Evolutionary conservation across 2,329 filamentous ascomycete genomes (phyloP).

Genomic region (Aureobasidium sp.): DNA sequence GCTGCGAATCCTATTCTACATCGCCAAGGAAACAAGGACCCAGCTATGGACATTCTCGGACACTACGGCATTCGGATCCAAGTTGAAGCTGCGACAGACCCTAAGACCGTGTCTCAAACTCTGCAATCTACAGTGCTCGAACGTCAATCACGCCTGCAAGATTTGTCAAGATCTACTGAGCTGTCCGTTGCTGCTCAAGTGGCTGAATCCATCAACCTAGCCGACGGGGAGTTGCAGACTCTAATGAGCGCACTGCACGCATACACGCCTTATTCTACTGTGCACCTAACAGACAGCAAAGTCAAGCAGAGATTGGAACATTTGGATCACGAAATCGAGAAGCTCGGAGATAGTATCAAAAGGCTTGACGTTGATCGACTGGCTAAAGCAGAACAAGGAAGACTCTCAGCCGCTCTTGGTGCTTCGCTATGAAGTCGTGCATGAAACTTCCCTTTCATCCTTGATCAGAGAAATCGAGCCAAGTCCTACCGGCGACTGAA

Average conservation of each 20-base stretch:
- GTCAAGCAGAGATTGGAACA: conserved; percentile 35
- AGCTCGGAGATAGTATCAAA: conserved; percentile 40
- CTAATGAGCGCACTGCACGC: conserved; percentile 42
- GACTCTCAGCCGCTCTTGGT: conserved; percentile 23
- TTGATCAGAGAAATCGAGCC: too few species aligned
- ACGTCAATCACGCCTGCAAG: conserved; percentile 37
- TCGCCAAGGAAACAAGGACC: conserved; percentile 27
- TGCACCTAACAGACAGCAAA: conserved; percentile 28
- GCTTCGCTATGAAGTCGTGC: neutral
- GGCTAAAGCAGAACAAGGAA: conserved; percentile 25
- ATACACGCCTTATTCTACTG: conserved; percentile 30
- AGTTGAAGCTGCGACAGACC: neutral
- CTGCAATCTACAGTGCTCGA: conserved; percentile 36
- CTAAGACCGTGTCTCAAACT: neutral
- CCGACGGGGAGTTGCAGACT: conserved; percentile 40
- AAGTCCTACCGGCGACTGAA: too few species aligned
- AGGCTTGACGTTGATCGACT: conserved; percentile 34
- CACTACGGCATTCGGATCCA: conserved; percentile 30
- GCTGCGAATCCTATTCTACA: neutral
- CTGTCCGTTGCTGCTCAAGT: conserved; percentile 36
- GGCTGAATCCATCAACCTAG: conserved; percentile 39
- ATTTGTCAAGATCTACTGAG: conserved; percentile 39
- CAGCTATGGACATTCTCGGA: conserved; percentile 32
- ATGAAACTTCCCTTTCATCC: too few species aligned
- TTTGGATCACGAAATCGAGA: conserved; percentile 42